phyloP scores from a whole-genome alignment of 108 stramenopile genomes.

The Nitzschia sp. region DNA sequence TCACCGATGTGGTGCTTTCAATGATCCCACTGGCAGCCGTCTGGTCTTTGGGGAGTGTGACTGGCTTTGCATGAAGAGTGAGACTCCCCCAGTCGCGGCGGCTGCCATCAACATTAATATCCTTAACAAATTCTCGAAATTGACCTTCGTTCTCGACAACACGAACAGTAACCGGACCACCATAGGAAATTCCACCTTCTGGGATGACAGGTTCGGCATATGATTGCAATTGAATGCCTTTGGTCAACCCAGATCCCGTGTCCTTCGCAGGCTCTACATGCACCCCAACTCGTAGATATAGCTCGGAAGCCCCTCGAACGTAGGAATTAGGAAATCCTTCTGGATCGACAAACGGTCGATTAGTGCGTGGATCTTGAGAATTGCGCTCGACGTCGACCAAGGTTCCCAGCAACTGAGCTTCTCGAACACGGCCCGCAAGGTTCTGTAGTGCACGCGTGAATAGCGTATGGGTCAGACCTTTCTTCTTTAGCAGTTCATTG shows the following conservation, averaged over 20 bases:
- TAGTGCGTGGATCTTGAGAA: slow-evolving; percentile 48
- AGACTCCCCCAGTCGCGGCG: slow-evolving; percentile 85
- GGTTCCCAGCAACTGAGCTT: slow-evolving; percentile 75
- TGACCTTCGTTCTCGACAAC: slow-evolving; percentile 89
- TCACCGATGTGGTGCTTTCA: slow-evolving; percentile 29
- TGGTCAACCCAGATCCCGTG: slow-evolving; percentile 55
- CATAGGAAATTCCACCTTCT: slow-evolving; percentile 74
- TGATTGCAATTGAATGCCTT: slow-evolving; percentile 70
- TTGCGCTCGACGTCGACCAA: slow-evolving; percentile 81
- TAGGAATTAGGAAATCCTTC: slow-evolving; percentile 91
- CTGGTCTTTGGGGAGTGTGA: slow-evolving; percentile 77
- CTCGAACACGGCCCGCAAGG: slow-evolving; percentile 73
- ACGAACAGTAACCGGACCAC: slow-evolving; percentile 82
- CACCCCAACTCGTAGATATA: slow-evolving; percentile 81
- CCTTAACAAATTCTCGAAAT: slow-evolving; percentile 77
- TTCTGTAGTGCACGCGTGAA: slow-evolving; percentile 81
- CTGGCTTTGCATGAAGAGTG: slow-evolving; percentile 74
- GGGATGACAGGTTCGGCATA: slow-evolving; percentile 86
- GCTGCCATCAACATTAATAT: slow-evolving; percentile 72
- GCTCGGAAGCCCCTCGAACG: slow-evolving; percentile 68
- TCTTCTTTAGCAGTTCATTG: slow-evolving; percentile 81
- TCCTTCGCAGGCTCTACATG: slow-evolving; percentile 80
- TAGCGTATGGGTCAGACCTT: slow-evolving; percentile 75
- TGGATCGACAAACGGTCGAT: slow-evolving; percentile 62
- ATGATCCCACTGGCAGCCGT: slow-evolving; percentile 50